A percentile compares a stretch with the other conserved stretches of the same genome.
phyloP scores from a whole-genome alignment of 75 land plant genomes.

The Cryptomeria japonica region DNA sequence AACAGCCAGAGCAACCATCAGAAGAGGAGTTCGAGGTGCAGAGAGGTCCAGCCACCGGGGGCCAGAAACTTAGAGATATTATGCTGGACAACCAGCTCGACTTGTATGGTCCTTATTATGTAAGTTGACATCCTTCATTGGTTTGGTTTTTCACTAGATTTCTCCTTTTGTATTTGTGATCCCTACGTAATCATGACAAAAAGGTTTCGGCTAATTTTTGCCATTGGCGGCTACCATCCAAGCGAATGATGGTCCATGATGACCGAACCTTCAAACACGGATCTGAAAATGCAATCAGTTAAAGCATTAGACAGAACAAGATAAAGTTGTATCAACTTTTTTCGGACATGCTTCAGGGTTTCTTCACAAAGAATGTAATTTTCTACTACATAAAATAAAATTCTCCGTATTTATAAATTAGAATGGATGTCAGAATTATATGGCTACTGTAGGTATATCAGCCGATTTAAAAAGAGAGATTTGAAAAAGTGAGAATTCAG shows the following conservation, averaged over 20 bases:
- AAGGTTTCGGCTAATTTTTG: not conserved
- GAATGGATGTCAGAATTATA: too few species aligned
- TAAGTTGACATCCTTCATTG: conserved; percentile 21
- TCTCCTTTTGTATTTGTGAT: not conserved
- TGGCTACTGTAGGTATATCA: too few species aligned
- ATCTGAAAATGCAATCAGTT: not conserved
- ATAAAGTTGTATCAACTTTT: not conserved
- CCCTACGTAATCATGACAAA: not conserved
- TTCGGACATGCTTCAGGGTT: not conserved
- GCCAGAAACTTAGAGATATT: conserved; percentile 57
- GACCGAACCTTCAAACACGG: not conserved
- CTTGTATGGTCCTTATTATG: conserved; percentile 65
- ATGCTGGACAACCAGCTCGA: conserved; percentile 56
- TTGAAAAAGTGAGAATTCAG: too few species aligned
- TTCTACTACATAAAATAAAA: not conserved
- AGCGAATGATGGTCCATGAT: not conserved
- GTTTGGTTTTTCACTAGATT: not conserved
- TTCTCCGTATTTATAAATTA: too few species aligned
- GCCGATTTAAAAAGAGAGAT: too few species aligned
- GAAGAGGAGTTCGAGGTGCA: conserved; percentile 64
- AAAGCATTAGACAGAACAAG: not conserved
- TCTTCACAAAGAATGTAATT: not conserved
- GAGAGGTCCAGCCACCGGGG: conserved; percentile 40
- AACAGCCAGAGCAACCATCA: conserved; percentile 44
- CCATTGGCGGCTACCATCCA: not conserved